These are phyloP conservation scores for Diplosphaera chodatii DNA, from an alignment of 139 green algal species.

Conservation along the genomic window DNA sequence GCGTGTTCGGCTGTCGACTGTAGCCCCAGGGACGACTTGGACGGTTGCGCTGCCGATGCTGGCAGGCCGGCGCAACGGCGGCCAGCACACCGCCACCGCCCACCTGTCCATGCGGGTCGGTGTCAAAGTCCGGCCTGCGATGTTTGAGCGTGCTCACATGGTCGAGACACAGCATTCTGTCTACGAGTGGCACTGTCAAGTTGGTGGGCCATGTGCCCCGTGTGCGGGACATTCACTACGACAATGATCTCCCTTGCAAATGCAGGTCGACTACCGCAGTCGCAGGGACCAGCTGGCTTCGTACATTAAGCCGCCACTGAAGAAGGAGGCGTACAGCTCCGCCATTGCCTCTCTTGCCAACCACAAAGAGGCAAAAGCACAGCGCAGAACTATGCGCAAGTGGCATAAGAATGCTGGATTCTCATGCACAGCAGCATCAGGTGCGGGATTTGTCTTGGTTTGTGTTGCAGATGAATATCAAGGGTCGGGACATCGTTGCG, in stretches of 20 bases:
- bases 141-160: no score
- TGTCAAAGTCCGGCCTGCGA: no score
- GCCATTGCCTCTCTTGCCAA: background rate
- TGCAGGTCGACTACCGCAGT: background rate
- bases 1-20: slow-evolving; percentile 18
- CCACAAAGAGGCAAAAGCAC: background rate
- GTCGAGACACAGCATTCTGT: no score
- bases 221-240: no score
- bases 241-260: no score
- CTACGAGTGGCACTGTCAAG: no score
- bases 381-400: no score
- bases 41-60: slow-evolving; percentile 13
- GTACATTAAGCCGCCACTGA: background rate
- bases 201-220: no score
- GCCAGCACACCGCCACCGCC: background rate
- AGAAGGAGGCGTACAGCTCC: background rate
- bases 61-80: slow-evolving; percentile 12
- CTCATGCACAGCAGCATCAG: no score
- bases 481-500: slow-evolving; percentile 15
- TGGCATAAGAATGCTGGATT: no score
- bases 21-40: background rate
- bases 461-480: slow-evolving; percentile 9
- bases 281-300: slow-evolving; percentile 2
- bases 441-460: no score
- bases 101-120: slow-evolving; percentile 1